Base-by-base conservation (phyloP, 305 asterid genomes). In the Striga hermonthica region DNA sequence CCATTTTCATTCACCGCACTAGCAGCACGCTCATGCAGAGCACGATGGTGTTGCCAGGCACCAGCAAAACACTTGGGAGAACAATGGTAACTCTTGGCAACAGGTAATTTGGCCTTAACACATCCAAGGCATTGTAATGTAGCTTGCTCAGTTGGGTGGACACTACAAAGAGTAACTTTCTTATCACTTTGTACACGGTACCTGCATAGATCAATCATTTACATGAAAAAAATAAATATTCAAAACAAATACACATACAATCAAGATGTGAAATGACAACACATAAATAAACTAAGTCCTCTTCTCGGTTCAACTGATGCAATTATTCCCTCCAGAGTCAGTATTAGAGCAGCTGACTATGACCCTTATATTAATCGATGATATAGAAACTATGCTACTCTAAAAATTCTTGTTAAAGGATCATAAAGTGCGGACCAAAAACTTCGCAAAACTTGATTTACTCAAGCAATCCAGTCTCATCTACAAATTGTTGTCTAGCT, bases 11-110 rank as follows among this genome's bases (percentile, higher is more conserved):
- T 84, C 67, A 81, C 82, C 15, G 91, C 85, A 81, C 82, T 84
- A 22, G 31, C 31, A 44, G 96, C 96, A 66, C 95, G 95, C 70
- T 91, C 97, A 59, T 91, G 97, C 77, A 91, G 77, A 72, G 67
- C 89, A 67, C 96, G 96, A 66, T 91, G 97, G 74, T 91, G 96
- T 62, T 80, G 95, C 97, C 97, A 91, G 67, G 96, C 95, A 82
- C 79, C 88, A 8, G 96, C 72, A 66, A 86, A 91, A 78, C 97
- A 91, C 77, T 88, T 91, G 15, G 95, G 78, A 34, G 96, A 84
- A 76, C 97, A 91, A 61, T 91, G 96, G 74, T 91, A 91, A 76
- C 96, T 88, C 87, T 91, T 86, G 6, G 91, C 60, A 64, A 83
- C 67, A 14, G 97, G 93, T 71, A 91, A 71, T 77, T 88, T 91